Conservation (phyloP, 1,284 basidiomycete genomes). For the Limonomyces culmigenus region DNA sequence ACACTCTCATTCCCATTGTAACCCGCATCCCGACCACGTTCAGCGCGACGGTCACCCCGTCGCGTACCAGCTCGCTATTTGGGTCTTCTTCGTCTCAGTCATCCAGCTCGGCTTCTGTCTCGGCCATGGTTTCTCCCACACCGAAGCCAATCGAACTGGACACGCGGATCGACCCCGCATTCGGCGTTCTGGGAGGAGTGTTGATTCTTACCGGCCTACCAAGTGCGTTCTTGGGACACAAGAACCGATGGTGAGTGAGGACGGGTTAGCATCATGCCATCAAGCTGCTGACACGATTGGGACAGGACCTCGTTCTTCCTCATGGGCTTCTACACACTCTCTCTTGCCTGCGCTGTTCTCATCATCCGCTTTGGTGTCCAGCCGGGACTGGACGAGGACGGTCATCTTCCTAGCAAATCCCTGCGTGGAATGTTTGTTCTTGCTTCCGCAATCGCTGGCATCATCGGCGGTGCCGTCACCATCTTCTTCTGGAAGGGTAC, state of each 20-base stretch:
- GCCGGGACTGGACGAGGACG: too few species aligned
- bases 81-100: conserved; percentile 10
- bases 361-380: conserved; percentile 83
- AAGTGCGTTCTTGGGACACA: conserved; percentile 82
- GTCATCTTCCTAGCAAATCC: conserved; percentile 64
- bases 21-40: conserved; percentile 36
- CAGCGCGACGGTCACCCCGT: conserved; percentile 38
- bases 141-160: conserved; percentile 41
- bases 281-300: not conserved
- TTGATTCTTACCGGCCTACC: conserved; percentile 83
- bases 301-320: conserved; percentile 86
- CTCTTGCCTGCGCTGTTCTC: conserved; percentile 74
- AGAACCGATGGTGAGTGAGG: conserved; percentile 66
- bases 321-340: conserved; percentile 77
- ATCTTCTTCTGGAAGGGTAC: conserved; percentile 86
- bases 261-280: conserved; percentile 1
- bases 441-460: conserved; percentile 61
- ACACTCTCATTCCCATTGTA: conserved; percentile 26
- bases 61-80: conserved; percentile 20
- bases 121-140: conserved; percentile 24
- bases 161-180: conserved; percentile 75
- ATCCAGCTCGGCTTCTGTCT: conserved; percentile 17
- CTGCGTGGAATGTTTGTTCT: conserved; percentile 85
- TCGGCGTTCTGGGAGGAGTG: conserved; percentile 76
- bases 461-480: conserved; percentile 69